Evolutionary conservation across 495 filamentous ascomycete species (phyloP), one percentile per base, ranked within the genome.

Genomic region (Lophium mytilinum): DNA sequence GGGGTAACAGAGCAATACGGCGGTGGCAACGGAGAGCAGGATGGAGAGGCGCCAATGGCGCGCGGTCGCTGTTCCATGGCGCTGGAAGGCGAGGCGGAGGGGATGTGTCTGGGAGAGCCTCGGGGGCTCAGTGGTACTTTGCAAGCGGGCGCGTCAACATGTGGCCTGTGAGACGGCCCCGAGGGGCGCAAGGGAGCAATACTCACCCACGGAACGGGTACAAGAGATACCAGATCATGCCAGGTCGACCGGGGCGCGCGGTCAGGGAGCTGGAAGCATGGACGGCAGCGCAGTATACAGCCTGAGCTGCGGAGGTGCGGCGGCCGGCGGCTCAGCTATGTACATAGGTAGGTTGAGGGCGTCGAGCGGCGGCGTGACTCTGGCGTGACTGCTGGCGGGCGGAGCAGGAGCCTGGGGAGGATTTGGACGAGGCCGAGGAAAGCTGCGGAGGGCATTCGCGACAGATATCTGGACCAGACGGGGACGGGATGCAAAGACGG

Each of bases 31-130:
- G 14, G 83, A 86, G 45, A 83, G 66, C 42, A 87, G 72, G 57
- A 89, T 77, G 15, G 82, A 81, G 4, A 78, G 72, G 21, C 85
- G 75, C 60, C 85, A 84, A 73, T 86, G 83, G 35, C 83, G 77
- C 18, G 86, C 83, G 24, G 83, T 77, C 46, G 75, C 74, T 54
- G 74, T 79, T 48, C 83, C 86, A 71, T 86, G 83, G 53, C 73
- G 75, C 50, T 81, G 73, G 67, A 88, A 87, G 40, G 74, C 71
- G 46, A 60, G 66, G 36, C 83, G 80, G 34, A 88, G 67, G 30
- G 82, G 80, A 67, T 86, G 82, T 39, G 69, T 72, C n/a, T 76
- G 70, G 41, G 72, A 70, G 52, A 88, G 76, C 52, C 75, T 72
- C 17, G 84, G 84, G 19, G 62, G 60, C 56, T 67, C 63, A 34